Conservation (phyloP, 164 flowering plant species). For the Paratinospora sagittata region DNA sequence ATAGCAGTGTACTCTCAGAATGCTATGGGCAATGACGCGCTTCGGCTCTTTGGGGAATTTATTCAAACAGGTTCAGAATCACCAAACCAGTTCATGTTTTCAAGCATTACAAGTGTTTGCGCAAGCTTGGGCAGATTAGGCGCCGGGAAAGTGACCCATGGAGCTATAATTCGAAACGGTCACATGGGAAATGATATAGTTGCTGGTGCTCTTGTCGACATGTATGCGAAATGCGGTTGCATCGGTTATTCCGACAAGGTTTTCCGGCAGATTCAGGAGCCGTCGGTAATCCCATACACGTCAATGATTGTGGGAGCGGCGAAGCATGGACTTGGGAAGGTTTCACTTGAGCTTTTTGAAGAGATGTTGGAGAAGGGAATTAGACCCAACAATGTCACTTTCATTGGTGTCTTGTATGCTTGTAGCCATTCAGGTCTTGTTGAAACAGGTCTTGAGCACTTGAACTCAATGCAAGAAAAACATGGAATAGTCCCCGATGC, state of each 20-base stretch:
- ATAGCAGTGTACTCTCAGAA: conserved; percentile 49
- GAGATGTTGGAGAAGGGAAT: conserved; percentile 50
- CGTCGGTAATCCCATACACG: conserved; percentile 46
- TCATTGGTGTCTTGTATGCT: conserved; percentile 58
- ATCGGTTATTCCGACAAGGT: conserved; percentile 38
- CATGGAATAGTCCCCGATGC: conserved; percentile 42
- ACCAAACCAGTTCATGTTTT: conserved; percentile 47
- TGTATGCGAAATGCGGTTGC: conserved; percentile 72
- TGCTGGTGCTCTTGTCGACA: conserved; percentile 53
- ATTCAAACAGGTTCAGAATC: conserved; percentile 9
- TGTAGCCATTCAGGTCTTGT: conserved; percentile 76
- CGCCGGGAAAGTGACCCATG: conserved; percentile 46
- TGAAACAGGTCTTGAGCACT: conserved; percentile 40
- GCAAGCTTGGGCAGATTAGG: conserved; percentile 58
- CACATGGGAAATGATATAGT: conserved; percentile 41
- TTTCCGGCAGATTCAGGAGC: conserved; percentile 33
- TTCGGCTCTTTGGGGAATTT: conserved; percentile 39
- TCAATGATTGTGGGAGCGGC: conserved; percentile 55
- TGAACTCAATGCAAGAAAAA: conserved; percentile 38
- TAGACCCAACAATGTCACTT: conserved; percentile 59
- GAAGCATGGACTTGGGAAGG: conserved; percentile 48
- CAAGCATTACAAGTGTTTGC: conserved; percentile 54
- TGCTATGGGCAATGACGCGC: conserved; percentile 48
- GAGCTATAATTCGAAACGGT: conserved; percentile 36
- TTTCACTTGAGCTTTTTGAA: conserved; percentile 44